These are phyloP conservation scores for Coprinellus micaceus DNA, from an alignment of 768 basidiomycete genomes.

Conservation along the genomic window DNA sequence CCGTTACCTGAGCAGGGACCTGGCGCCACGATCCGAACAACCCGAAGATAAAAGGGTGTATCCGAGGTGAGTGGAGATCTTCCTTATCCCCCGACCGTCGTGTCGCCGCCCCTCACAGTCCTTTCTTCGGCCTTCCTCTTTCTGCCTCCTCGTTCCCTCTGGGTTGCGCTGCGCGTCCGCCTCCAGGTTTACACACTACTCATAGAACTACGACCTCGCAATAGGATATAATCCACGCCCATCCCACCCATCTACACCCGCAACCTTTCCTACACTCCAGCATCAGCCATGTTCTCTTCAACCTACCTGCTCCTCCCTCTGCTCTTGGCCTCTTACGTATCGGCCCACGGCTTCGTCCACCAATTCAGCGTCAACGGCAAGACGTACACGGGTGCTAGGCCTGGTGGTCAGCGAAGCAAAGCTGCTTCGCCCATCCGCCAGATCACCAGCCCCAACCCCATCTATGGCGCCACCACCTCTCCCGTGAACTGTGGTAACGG, in stretches of 20 bases:
- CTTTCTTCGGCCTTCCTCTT: neutral
- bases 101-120: too few relatives aligned
- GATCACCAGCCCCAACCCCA: slow-evolving; percentile 33
- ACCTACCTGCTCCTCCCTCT: slow-evolving; percentile 28
- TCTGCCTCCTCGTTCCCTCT: neutral
- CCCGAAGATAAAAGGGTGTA: neutral
- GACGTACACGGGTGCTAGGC: slow-evolving; percentile 33
- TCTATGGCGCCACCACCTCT: slow-evolving; percentile 54
- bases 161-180: slow-evolving; percentile 4
- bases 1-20: neutral
- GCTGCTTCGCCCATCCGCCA: slow-evolving; percentile 38
- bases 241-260: neutral
- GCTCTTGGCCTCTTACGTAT: slow-evolving; percentile 32
- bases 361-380: slow-evolving; percentile 38
- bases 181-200: slow-evolving; percentile 4
- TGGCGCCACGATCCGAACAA: neutral
- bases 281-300: slow-evolving; percentile 23
- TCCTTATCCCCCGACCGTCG: neutral
- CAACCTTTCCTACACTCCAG: neutral
- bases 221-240: neutral
- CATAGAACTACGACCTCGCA: neutral
- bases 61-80: neutral
- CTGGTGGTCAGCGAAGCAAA: slow-evolving; percentile 13
- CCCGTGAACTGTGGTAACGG: slow-evolving; percentile 56
- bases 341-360: slow-evolving; percentile 44